These are phyloP conservation scores for Moricandia arvensis DNA, from an alignment of 345 rosid genomes.

Conservation along the genomic window DNA sequence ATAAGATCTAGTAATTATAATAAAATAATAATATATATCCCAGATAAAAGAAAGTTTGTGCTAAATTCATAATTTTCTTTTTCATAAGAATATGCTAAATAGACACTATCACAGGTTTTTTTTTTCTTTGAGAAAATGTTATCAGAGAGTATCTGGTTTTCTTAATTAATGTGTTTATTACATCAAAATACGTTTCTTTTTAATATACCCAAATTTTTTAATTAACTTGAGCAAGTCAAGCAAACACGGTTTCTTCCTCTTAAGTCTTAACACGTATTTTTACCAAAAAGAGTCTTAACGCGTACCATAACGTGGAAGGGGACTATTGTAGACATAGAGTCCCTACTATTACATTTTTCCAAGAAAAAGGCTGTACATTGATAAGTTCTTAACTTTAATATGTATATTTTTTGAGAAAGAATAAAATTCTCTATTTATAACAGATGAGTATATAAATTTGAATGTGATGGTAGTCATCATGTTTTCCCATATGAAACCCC, in stretches of 20 bases:
- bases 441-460: neutral
- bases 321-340: slow-evolving; percentile 3
- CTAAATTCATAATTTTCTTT: neutral
- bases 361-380: slow-evolving; percentile 16
- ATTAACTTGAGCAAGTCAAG: slow-evolving; percentile 25
- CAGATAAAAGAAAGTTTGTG: neutral
- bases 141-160: neutral
- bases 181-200: neutral
- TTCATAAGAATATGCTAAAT: neutral
- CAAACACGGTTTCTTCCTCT: slow-evolving; percentile 34
- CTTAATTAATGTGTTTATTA: neutral
- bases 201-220: too few species aligned
- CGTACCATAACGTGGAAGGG: slow-evolving; percentile 34
- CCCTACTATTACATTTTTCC: neutral
- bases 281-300: neutral
- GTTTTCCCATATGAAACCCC: slow-evolving; percentile 5
- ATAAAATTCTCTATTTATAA: neutral
- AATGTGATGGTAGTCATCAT: slow-evolving; percentile 27
- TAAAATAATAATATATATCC: too few species aligned
- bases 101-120: too few species aligned
- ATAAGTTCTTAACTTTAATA: neutral
- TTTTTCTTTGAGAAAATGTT: neutral
- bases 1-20: too few species aligned
- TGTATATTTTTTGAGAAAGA: neutral
- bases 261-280: slow-evolving; percentile 17